Percentiles rank a stretch among this genome's conserved stretches.
These are phyloP conservation scores for Epithele typhae DNA, from an alignment of 768 basidiomycete species.

Conservation along the genomic window DNA sequence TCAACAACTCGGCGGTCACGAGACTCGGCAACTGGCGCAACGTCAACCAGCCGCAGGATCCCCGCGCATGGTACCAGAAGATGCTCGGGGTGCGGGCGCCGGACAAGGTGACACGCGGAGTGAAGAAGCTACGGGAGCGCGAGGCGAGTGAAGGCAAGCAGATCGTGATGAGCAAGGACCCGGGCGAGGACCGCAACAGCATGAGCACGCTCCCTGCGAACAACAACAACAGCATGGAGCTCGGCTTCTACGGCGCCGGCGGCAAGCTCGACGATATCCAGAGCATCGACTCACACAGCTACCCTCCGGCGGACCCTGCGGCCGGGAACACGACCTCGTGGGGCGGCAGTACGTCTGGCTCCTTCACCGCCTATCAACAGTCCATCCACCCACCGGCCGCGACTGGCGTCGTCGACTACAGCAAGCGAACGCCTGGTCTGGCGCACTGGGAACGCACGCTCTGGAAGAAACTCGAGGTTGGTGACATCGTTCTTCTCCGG, in stretches of 20 bases:
- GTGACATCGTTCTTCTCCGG: conserved; percentile 86
- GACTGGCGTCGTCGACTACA: conserved; percentile 80
- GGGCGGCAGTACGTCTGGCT: conserved; percentile 23
- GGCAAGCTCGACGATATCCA: conserved; percentile 56
- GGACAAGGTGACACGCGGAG: conserved; percentile 78
- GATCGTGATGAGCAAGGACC: conserved; percentile 51
- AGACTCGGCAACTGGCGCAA: conserved; percentile 88
- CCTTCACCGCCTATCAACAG: conserved; percentile 47
- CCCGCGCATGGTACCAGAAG: conserved; percentile 70
- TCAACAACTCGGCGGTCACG: conserved; percentile 92
- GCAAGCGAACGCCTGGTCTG: conserved; percentile 58
- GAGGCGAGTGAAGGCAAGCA: conserved; percentile 68
- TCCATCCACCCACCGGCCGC: conserved; percentile 53
- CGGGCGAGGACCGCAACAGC: conserved; percentile 32
- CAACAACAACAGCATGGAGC: conserved; percentile 29
- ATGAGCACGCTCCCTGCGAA: conserved; percentile 38
- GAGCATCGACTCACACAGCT: conserved; percentile 61
- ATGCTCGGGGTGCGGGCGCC: conserved; percentile 68
- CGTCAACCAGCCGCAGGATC: conserved; percentile 79
- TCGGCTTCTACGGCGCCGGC: conserved; percentile 39
- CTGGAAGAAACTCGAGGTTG: conserved; percentile 98
- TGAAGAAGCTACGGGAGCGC: conserved; percentile 75
- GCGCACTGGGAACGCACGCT: conserved; percentile 92
- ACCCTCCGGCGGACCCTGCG: conserved; percentile 41
- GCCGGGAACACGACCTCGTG: conserved; percentile 19